A percentile compares a stretch with the other conserved stretches of the same genome.
These are phyloP conservation scores for Suillus fuscotomentosus DNA, from an alignment of 768 basidiomycete species.

Conservation along the genomic window DNA sequence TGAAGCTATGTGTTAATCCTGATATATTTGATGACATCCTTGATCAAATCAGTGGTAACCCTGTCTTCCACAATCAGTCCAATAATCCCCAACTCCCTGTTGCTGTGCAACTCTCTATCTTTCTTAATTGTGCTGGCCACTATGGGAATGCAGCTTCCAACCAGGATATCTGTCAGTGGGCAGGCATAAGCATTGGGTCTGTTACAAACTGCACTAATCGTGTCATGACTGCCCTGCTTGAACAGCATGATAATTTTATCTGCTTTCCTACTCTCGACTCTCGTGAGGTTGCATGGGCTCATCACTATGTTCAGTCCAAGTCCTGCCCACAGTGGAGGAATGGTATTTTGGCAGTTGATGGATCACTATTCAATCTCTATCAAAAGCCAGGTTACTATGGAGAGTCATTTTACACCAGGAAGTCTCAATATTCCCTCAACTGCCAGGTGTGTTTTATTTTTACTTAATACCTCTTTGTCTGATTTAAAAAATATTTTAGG, in stretches of 20 bases:
- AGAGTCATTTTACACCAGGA: conserved; percentile 15
- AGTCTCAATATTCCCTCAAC: conserved; percentile 16
- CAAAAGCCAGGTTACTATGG: conserved; percentile 1
- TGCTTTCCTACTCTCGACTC: not conserved
- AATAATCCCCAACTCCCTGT: conserved; percentile 24
- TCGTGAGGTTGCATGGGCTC: not conserved
- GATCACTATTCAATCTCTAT: conserved; percentile 23
- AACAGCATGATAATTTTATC: conserved; percentile 12
- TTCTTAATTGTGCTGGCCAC: not conserved
- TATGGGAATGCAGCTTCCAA: not conserved
- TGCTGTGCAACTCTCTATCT: conserved; percentile 26
- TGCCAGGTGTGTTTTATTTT: conserved; percentile 10
- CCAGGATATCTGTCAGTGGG: conserved; percentile 15
- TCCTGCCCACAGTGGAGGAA: conserved; percentile 35
- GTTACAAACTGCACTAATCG: conserved; percentile 16
- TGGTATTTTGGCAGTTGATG: conserved; percentile 39
- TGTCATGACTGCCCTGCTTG: conserved; percentile 14
- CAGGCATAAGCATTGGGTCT: conserved; percentile 15
- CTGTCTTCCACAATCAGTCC: conserved; percentile 22
- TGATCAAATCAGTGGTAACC: conserved; percentile 14
- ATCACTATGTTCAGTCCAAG: conserved; percentile 32
- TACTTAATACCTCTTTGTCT: not conserved
- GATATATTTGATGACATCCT: conserved; percentile 23
- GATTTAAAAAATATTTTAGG: not conserved
- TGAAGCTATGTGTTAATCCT: conserved; percentile 24